Conservation (phyloP, 1,139 yeast genomes). For the Geotrichum candidum region DNA sequence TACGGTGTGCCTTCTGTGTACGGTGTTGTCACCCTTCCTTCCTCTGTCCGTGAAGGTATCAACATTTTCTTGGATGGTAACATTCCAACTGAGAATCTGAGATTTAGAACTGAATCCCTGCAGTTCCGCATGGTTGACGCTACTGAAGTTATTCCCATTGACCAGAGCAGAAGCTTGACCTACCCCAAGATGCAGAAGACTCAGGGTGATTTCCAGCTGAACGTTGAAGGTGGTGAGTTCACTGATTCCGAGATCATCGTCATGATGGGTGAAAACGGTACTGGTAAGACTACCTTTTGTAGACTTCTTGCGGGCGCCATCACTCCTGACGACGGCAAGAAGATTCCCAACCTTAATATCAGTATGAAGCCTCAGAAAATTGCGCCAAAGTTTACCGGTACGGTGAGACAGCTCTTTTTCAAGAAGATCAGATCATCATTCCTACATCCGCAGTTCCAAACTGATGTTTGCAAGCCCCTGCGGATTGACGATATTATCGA, state of each 20-base stretch:
- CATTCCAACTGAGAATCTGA: slow-evolving; percentile 91
- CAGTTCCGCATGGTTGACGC: slow-evolving; percentile 95
- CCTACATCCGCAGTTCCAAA: slow-evolving; percentile 94
- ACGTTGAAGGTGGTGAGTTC: slow-evolving; percentile 79
- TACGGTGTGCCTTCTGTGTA: slow-evolving; percentile 98
- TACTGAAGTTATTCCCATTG: slow-evolving; percentile 55
- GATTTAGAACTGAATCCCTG: slow-evolving; percentile 91
- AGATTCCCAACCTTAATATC: slow-evolving; percentile 81
- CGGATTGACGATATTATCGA: slow-evolving; percentile 90
- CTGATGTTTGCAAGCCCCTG: slow-evolving; percentile 94
- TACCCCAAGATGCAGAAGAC: slow-evolving; percentile 85
- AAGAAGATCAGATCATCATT: slow-evolving; percentile 93
- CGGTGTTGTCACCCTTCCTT: slow-evolving; percentile 94
- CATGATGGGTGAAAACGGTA: slow-evolving; percentile 99
- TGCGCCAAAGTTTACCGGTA: slow-evolving; percentile 97
- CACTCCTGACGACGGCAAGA: slow-evolving; percentile 72
- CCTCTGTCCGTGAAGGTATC: slow-evolving; percentile 97
- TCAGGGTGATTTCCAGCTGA: slow-evolving; percentile 89
- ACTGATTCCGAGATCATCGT: slow-evolving; percentile 95
- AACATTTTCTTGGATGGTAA: slow-evolving; percentile 97
- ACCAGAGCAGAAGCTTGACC: slow-evolving; percentile 67
- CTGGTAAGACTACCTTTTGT: slow-evolving; percentile 98
- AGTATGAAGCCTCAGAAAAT: slow-evolving; percentile 98
- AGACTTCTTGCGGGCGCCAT: slow-evolving; percentile 88
- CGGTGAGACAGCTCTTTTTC: slow-evolving; percentile 94